These are phyloP conservation scores for Mesotaenium endlicherianum DNA, from an alignment of 139 green algal species.

Conservation along the genomic window DNA sequence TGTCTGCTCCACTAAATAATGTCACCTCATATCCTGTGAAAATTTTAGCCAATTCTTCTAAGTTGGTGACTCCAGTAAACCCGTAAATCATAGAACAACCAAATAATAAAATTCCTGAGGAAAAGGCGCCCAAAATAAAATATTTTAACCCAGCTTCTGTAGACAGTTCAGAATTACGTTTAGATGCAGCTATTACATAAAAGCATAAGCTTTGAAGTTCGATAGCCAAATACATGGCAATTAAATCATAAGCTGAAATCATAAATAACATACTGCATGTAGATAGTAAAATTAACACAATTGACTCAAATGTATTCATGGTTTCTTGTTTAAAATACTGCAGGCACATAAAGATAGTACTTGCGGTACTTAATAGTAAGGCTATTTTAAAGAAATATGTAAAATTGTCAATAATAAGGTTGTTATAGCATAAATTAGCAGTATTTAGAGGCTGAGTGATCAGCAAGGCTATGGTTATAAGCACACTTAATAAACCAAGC, in stretches of 20 bases:
- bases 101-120: slow-evolving; percentile 66
- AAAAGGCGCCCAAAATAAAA: slow-evolving; percentile 69
- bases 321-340: slow-evolving; percentile 19
- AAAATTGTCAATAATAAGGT: slow-evolving; percentile 57
- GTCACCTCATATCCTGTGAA: slow-evolving; percentile 54
- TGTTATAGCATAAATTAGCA: slow-evolving; percentile 62
- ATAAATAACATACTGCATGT: slow-evolving; percentile 65
- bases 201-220: slow-evolving; percentile 71
- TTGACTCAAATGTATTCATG: slow-evolving; percentile 10
- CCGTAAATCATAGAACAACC: slow-evolving; percentile 67
- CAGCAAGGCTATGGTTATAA: slow-evolving; percentile 54
- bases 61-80: slow-evolving; percentile 55
- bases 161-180: slow-evolving; percentile 67
- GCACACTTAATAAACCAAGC: slow-evolving; percentile 46
- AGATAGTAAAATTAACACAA: slow-evolving; percentile 58
- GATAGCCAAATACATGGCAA: slow-evolving; percentile 68
- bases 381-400: slow-evolving; percentile 58
- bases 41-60: slow-evolving; percentile 52
- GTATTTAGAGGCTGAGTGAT: slow-evolving; percentile 48
- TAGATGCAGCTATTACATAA: slow-evolving; percentile 66
- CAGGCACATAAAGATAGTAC: slow-evolving; percentile 56
- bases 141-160: slow-evolving; percentile 70
- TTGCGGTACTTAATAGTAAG: slow-evolving; percentile 51
- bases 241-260: slow-evolving; percentile 62
- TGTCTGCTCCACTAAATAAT: too few species aligned